phyloP scores from a whole-genome alignment of 345 rosid genomes.

The Acer negundo region DNA sequence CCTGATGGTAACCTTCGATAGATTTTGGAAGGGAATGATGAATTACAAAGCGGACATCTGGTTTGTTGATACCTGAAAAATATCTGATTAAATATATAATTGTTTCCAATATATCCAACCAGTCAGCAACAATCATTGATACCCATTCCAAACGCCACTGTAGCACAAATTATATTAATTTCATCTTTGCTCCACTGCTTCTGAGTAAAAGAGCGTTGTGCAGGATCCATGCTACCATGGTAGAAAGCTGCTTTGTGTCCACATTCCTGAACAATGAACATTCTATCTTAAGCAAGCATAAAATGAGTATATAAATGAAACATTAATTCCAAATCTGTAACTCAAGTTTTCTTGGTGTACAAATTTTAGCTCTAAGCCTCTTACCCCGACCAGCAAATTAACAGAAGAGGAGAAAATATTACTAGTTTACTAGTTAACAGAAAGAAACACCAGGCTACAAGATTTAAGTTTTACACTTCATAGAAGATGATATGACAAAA shows the following conservation, averaged over 20 bases:
- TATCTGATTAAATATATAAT: slow-evolving; percentile 18
- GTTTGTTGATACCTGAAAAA: slow-evolving; percentile 95
- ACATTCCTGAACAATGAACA: slow-evolving; percentile 54
- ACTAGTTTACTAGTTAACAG: not conserved
- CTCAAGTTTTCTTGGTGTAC: not conserved
- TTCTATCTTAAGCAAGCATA: slow-evolving; percentile 18
- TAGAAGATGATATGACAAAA: not conserved
- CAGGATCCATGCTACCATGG: slow-evolving; percentile 93
- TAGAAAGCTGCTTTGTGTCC: slow-evolving; percentile 97
- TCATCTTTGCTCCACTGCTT: slow-evolving; percentile 99
- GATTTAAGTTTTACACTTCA: not conserved
- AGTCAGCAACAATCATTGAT: slow-evolving; percentile 28
- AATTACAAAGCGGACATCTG: slow-evolving; percentile 98
- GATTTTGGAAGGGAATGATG: slow-evolving; percentile 99
- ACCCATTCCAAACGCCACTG: slow-evolving; percentile 99
- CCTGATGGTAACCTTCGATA: slow-evolving; percentile 99
- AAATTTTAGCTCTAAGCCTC: not conserved
- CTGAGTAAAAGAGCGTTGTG: slow-evolving; percentile 74
- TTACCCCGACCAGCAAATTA: not conserved
- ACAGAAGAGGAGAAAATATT: not conserved
- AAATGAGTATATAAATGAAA: not conserved
- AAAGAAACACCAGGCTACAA: not conserved
- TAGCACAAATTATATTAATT: slow-evolving; percentile 94
- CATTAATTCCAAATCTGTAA: slow-evolving; percentile 10
- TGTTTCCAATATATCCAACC: slow-evolving; percentile 20